Base-by-base conservation (phyloP, 768 basidiomycete species). In the Tricholoma flavovirens region DNA sequence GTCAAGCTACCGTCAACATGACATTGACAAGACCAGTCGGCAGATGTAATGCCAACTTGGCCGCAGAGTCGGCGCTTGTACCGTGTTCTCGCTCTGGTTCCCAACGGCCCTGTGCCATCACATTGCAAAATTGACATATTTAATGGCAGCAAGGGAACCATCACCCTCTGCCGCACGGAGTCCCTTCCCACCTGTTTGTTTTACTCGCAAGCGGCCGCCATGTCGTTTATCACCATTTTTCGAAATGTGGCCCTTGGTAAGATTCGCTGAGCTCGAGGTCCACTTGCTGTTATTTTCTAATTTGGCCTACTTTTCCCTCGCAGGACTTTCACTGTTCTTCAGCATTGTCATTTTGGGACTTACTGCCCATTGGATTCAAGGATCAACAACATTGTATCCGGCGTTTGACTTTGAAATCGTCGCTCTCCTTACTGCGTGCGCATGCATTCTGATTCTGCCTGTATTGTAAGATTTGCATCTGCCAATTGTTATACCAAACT, bases 201-300 rank as follows among this genome's bases (percentile, higher is more conserved):
- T 26, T 14, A 22, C 6, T 48, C 22, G 4, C 29, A 15, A 24
- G 8, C 17, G n/a, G 32, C 45, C 1, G 14, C 29, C n/a, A 62
- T 62, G 61, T 42, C 61, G 1, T 62, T 58, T 54, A 58, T 62
- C 33, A 32, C 54, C n/a, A 36, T 45, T 12, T 56, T 58, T 42
- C 59, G 61, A 15, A 4, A 46, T n/a, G 38, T 33, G 22, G 48
- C 46, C 49, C 46, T 49, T n/a, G 17, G 46, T 49, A 17, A 7
- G 29, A 1, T 29, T 15, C 45, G 4, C 29, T 30, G 8, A 4
- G n/a, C 15, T 29, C 8, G 8, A 4, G n/a, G 15, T 29, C 8
- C 17, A 12, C 46, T 17, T n/a, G 5, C 4, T 49, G 6, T 26
- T 17, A 3, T 30, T 17, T 17, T 9, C 15, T 49, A n/a, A 48